Percentiles rank a stretch among this genome's conserved stretches.
phyloP scores from a whole-genome alignment of 768 basidiomycete species.

The Tulasnella sp. region DNA sequence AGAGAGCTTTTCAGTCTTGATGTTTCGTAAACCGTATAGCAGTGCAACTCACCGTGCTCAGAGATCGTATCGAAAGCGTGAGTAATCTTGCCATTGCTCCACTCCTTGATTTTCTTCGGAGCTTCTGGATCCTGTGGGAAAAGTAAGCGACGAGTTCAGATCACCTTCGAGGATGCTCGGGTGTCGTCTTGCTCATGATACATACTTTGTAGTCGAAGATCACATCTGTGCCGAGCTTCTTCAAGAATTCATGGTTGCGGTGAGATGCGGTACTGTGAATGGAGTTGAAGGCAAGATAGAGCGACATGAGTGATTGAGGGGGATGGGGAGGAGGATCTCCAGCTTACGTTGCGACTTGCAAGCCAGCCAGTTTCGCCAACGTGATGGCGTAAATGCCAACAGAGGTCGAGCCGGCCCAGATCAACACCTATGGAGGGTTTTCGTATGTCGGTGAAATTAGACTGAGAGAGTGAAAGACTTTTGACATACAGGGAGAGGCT shows the following conservation, averaged over 20 bases:
- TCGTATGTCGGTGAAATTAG: no score
- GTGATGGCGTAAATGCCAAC: conserved; percentile 33
- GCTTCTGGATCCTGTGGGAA: neutral
- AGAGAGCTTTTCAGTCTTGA: neutral
- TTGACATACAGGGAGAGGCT: neutral
- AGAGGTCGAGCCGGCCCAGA: conserved; percentile 18
- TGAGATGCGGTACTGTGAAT: conserved; percentile 35
- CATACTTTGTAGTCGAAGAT: conserved; percentile 31
- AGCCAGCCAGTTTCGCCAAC: conserved; percentile 34
- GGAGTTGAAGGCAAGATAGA: neutral
- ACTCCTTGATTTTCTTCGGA: neutral
- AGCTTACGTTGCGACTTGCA: conserved; percentile 34
- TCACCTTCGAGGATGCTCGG: no score
- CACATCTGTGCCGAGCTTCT: conserved; percentile 34
- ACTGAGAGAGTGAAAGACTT: neutral
- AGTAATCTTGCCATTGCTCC: conserved; percentile 2
- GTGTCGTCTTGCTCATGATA: no score
- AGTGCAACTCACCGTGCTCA: neutral
- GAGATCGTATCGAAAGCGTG: conserved; percentile 8
- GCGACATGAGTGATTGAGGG: no score
- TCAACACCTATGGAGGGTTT: conserved; percentile 17
- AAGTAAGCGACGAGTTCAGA: neutral
- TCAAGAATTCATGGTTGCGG: conserved; percentile 30
- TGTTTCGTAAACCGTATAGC: neutral
- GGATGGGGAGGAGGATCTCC: no score